phyloP scores from a whole-genome alignment of 768 basidiomycete genomes.

The Pleurotus salmoneostramineus region DNA sequence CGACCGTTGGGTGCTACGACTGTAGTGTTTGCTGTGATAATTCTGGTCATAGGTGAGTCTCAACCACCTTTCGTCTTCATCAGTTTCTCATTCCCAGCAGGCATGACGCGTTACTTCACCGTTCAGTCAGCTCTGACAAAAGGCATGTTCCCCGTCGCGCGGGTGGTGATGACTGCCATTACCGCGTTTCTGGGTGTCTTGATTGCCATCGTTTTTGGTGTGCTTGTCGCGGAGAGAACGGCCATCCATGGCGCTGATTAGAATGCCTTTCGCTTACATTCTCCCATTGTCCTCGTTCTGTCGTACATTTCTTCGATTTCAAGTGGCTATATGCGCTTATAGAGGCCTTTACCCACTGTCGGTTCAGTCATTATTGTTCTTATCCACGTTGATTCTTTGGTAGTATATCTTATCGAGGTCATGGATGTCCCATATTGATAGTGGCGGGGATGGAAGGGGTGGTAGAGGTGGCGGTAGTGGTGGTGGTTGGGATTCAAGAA shows the following conservation, averaged over 20 bases:
- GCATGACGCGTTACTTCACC: conserved; percentile 32
- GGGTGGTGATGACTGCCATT: conserved; percentile 26
- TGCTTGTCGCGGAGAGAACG: conserved; percentile 19
- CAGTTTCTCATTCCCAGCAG: conserved; percentile 8
- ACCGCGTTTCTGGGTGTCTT: conserved; percentile 18
- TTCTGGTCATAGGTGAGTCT: conserved; percentile 23
- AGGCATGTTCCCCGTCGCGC: conserved; percentile 39
- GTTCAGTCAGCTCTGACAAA: conserved; percentile 31
- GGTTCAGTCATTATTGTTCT: too few relatives aligned
- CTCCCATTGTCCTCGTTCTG: neutral
- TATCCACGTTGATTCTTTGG: too few relatives aligned
- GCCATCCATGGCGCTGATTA: neutral
- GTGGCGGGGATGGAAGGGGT: too few relatives aligned
- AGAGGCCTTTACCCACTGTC: too few relatives aligned
- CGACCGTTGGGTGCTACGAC: conserved; percentile 43
- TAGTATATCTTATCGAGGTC: too few relatives aligned
- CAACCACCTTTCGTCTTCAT: neutral
- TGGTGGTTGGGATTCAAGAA: too few relatives aligned
- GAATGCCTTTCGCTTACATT: neutral
- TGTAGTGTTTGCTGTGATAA: conserved; percentile 28
- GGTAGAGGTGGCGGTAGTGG: too few relatives aligned
- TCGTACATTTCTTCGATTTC: neutral
- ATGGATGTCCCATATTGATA: too few relatives aligned
- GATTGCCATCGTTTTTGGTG: conserved; percentile 27
- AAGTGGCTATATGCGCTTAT: neutral